Evolutionary conservation across 805 yeast genomes (phyloP).

Genomic region (Spathaspora boniae): DNA sequence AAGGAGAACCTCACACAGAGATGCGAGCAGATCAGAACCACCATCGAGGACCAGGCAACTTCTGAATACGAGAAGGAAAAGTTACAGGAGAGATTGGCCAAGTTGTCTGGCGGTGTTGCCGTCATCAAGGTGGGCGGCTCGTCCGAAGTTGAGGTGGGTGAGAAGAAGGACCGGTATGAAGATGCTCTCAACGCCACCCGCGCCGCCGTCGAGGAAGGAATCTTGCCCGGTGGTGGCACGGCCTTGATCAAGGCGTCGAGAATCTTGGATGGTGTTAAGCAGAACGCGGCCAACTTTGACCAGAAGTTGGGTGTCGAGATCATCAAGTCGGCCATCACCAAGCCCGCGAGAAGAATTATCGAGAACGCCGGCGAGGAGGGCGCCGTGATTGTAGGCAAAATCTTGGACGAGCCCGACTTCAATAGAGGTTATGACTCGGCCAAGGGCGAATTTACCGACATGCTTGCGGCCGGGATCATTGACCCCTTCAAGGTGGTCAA

Average conservation of each 20-base stretch:
- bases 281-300: constrained; percentile 77
- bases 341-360: constrained; percentile 93
- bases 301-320: constrained; percentile 94
- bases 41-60: constrained; percentile 70
- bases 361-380: constrained; percentile 99
- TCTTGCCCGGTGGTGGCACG: constrained; percentile 99
- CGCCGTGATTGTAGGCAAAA: constrained; percentile 91
- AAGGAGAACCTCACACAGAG: constrained; percentile 78
- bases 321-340: constrained; percentile 86
- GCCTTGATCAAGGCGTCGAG: constrained; percentile 91
- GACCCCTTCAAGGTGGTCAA: constrained; percentile 98
- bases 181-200: constrained; percentile 98
- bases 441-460: constrained; percentile 90
- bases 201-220: constrained; percentile 98
- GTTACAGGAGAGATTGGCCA: constrained; percentile 95
- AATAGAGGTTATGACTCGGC: constrained; percentile 89
- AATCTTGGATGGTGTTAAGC: constrained; percentile 63
- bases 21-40: constrained; percentile 88
- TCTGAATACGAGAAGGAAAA: constrained; percentile 94
- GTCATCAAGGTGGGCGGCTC: constrained; percentile 97
- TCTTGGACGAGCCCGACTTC: constrained; percentile 66
- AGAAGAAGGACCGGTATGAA: constrained; percentile 98
- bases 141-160: constrained; percentile 97
- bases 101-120: constrained; percentile 97
- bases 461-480: constrained; percentile 95